Percentiles rank a stretch among this genome's conserved stretches.
Conservation (phyloP, 225 moss, liverwort and hornwort species). For the Antitrichia curtipendula region DNA sequence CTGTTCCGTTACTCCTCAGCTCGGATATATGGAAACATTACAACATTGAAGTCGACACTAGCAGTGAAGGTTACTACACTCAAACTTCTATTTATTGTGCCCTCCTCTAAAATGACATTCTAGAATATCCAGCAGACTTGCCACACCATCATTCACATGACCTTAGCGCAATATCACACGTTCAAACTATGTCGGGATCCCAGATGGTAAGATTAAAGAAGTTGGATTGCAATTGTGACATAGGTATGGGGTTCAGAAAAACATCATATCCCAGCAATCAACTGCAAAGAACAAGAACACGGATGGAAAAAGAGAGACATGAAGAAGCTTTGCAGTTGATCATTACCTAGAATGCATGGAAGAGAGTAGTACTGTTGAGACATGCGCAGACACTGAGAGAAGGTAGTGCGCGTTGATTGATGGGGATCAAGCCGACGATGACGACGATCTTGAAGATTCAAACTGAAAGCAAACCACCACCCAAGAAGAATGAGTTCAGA, state of each 20-base stretch:
- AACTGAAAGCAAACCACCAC: constrained; percentile 15
- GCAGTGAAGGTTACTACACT: neutral
- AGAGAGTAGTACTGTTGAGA: constrained; percentile 1
- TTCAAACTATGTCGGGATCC: neutral
- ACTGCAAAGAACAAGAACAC: neutral
- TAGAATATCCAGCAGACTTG: neutral
- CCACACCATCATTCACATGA: neutral
- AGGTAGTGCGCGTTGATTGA: constrained; percentile 1
- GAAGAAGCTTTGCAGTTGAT: constrained; percentile 3
- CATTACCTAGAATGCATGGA: constrained; percentile 27
- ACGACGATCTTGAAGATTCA: constrained; percentile 8
- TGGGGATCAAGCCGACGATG: neutral
- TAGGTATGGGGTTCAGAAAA: neutral
- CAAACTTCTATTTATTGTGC: neutral
- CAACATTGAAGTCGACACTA: neutral
- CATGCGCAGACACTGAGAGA: constrained; percentile 5
- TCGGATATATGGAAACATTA: neutral
- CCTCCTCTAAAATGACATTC: neutral
- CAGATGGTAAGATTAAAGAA: neutral
- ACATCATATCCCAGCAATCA: neutral
- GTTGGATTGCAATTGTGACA: neutral
- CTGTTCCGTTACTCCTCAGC: neutral
- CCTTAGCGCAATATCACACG: neutral
- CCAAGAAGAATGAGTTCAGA: neutral
- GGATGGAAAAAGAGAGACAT: neutral